These are phyloP conservation scores for Arthroderma sp. DNA, from an alignment of 2,329 filamentous ascomycete species.

Conservation along the genomic window DNA sequence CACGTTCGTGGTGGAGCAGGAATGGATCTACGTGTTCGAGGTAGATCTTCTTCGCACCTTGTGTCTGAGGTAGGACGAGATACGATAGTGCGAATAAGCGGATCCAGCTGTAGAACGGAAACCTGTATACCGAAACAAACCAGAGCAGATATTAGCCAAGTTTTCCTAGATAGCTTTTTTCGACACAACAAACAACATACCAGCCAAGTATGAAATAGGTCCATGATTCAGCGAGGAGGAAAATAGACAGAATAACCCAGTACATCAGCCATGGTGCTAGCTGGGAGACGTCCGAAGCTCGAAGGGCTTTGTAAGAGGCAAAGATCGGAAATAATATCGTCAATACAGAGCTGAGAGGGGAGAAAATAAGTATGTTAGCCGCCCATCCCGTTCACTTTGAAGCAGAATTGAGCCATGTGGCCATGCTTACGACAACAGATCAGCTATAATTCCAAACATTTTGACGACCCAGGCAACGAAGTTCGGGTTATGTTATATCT, in stretches of 20 bases:
- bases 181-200: conserved; percentile 28
- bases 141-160: too few relatives aligned
- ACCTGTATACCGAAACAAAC: conserved; percentile 34
- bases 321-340: conserved; percentile 92
- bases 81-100: conserved; percentile 80
- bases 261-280: conserved; percentile 98
- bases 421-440: conserved; percentile 58
- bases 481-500: too few relatives aligned
- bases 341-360: conserved; percentile 53
- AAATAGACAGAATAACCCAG: conserved; percentile 82
- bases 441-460: conserved; percentile 69
- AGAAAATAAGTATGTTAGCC: conserved; percentile 17
- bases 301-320: conserved; percentile 94
- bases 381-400: conserved; percentile 8
- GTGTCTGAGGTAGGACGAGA: conserved; percentile 93
- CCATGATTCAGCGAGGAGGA: conserved; percentile 74
- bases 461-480: not conserved
- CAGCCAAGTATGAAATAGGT: conserved; percentile 75
- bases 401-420: not conserved
- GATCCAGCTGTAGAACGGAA: conserved; percentile 89
- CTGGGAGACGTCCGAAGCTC: conserved; percentile 76
- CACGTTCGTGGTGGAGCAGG: conserved; percentile 68
- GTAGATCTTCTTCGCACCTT: conserved; percentile 79
- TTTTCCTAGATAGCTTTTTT: not conserved
- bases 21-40: conserved; percentile 76